phyloP scores from a whole-genome alignment of 2,329 filamentous ascomycete species.

The Curvularia hawaiiensis region DNA sequence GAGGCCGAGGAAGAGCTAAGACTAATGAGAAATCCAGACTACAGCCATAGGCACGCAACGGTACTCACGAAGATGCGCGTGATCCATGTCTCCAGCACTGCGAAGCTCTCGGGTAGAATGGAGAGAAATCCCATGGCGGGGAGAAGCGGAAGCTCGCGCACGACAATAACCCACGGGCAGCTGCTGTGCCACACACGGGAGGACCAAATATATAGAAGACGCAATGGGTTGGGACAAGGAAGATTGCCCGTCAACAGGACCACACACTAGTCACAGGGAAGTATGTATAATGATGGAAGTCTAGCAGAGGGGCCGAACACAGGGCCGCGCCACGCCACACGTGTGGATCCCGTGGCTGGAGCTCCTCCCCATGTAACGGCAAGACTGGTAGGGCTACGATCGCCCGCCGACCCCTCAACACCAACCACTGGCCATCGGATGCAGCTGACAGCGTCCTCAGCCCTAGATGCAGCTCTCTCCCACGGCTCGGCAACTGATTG shows the following conservation, averaged over 20 bases:
- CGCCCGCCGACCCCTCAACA: slow-evolving; percentile 19
- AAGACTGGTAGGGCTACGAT: not conserved
- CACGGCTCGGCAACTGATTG: slow-evolving; percentile 14
- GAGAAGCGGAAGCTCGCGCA: not conserved
- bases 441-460: slow-evolving; percentile 25
- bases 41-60: no score
- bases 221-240: not conserved
- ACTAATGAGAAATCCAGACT: slow-evolving; percentile 23
- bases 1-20: slow-evolving; percentile 64
- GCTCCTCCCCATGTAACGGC: slow-evolving; percentile 8
- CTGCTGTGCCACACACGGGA: not conserved
- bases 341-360: slow-evolving; percentile 21
- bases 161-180: not conserved
- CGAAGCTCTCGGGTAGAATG: slow-evolving; percentile 64
- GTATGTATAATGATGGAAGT: slow-evolving; percentile 6
- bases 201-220: not conserved
- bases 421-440: slow-evolving; percentile 14
- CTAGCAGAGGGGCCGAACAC: slow-evolving; percentile 9
- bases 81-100: slow-evolving; percentile 65
- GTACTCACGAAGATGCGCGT: slow-evolving; percentile 64
- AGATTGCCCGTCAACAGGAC: not conserved
- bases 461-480: slow-evolving; percentile 20
- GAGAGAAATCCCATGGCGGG: slow-evolving; percentile 66
- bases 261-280: not conserved
- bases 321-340: slow-evolving; percentile 7